A percentile compares a stretch with the other conserved stretches of the same genome.
These are phyloP conservation scores for Solidago caesia DNA, from an alignment of 129 eudicot species.

Conservation along the genomic window DNA sequence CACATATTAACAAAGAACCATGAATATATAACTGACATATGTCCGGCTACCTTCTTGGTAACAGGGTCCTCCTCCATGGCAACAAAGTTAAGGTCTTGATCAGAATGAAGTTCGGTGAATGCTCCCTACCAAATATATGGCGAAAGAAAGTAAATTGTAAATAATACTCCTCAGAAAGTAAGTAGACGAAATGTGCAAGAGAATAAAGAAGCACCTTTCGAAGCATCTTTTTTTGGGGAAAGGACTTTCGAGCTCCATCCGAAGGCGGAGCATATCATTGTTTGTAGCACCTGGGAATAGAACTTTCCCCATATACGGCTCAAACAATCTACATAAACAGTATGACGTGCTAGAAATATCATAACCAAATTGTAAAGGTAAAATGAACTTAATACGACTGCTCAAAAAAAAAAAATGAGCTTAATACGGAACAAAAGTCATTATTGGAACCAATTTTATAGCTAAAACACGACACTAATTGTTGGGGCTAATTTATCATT, in stretches of 20 bases:
- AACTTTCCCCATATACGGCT: conserved; percentile 87
- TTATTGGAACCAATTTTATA: too few relatives aligned
- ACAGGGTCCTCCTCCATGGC: neutral
- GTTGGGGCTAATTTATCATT: too few relatives aligned
- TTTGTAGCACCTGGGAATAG: conserved; percentile 85
- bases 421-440: too few relatives aligned
- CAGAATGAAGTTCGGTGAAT: neutral
- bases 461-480: too few relatives aligned
- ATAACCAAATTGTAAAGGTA: too few relatives aligned
- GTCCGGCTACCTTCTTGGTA: neutral
- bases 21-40: neutral
- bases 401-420: too few relatives aligned
- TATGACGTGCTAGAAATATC: too few relatives aligned
- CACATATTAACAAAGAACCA: neutral
- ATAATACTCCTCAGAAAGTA: too few relatives aligned
- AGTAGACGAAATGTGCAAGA: too few relatives aligned
- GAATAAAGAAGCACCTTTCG: conserved; percentile 52
- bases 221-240: conserved; percentile 91
- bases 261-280: conserved; percentile 98
- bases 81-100: neutral
- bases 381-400: too few relatives aligned
- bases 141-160: too few relatives aligned
- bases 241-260: conserved; percentile 86
- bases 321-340: conserved; percentile 38
- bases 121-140: too few relatives aligned